A percentile compares a stretch with the other conserved stretches of the same genome.
These are phyloP conservation scores for Penicillium sp. DNA, from an alignment of 2,329 filamentous ascomycete genomes.

Conservation along the genomic window DNA sequence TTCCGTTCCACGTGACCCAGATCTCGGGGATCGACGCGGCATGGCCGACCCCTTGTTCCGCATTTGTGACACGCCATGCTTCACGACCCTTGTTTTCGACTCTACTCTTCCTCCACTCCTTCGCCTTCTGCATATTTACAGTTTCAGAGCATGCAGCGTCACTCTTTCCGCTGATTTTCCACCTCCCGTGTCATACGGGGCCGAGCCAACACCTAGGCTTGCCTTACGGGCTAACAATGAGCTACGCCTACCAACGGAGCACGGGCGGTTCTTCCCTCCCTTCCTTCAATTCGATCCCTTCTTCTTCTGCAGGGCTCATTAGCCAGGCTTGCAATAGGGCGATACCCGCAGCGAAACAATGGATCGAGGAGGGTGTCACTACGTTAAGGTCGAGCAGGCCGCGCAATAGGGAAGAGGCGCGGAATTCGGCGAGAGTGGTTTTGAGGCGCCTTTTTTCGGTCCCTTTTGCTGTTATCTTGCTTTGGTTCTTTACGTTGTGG, in stretches of 20 bases:
- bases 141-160: slow-evolving; percentile 19
- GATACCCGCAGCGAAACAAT: slow-evolving; percentile 23
- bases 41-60: slow-evolving; percentile 9
- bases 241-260: slow-evolving; percentile 33
- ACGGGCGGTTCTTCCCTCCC: slow-evolving; percentile 27
- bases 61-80: slow-evolving; percentile 4
- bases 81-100: background rate
- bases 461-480: slow-evolving; percentile 63
- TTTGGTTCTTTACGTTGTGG: slow-evolving; percentile 76
- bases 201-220: slow-evolving; percentile 12
- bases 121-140: slow-evolving; percentile 2
- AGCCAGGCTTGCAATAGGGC: slow-evolving; percentile 17
- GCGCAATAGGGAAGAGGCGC: slow-evolving; percentile 17
- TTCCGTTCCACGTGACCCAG: slow-evolving; percentile 8
- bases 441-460: slow-evolving; percentile 39
- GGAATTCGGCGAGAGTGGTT: slow-evolving; percentile 9
- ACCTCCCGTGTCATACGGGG: slow-evolving; percentile 13
- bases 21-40: slow-evolving; percentile 6
- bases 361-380: slow-evolving; percentile 18
- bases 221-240: slow-evolving; percentile 28
- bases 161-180: slow-evolving; percentile 18
- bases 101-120: background rate
- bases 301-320: slow-evolving; percentile 9
- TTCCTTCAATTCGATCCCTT: slow-evolving; percentile 19
- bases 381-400: slow-evolving; percentile 6